Evolutionary conservation across 257 asterid species (phyloP).

Genomic region (Solanum bukasovii): DNA sequence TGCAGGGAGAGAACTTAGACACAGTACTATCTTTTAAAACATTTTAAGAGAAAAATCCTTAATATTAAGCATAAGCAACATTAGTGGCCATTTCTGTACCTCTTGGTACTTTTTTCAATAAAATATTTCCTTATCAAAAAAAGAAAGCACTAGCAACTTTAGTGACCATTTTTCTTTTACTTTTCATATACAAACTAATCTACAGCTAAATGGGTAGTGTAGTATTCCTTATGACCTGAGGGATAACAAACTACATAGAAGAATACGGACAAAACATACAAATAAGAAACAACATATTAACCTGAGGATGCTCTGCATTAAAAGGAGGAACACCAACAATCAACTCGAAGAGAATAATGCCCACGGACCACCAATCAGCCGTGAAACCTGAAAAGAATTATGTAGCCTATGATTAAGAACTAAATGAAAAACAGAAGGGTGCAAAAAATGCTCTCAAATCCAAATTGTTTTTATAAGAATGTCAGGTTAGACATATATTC

Average conservation of each 20-base stretch:
- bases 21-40: neutral
- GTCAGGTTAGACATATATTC: neutral
- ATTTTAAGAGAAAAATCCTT: neutral
- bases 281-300: constrained; percentile 15
- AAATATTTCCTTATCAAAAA: neutral
- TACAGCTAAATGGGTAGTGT: neutral
- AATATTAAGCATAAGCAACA: neutral
- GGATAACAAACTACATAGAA: neutral
- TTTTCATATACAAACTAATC: neutral
- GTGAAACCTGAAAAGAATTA: constrained; percentile 51
- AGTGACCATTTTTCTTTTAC: neutral
- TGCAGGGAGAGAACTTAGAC: neutral
- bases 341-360: constrained; percentile 90
- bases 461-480: neutral
- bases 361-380: constrained; percentile 99
- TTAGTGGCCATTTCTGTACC: neutral
- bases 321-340: constrained; percentile 98
- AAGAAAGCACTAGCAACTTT: neutral
- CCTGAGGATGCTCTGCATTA: constrained; percentile 99
- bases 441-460: neutral
- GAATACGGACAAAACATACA: neutral
- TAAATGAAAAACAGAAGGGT: neutral
- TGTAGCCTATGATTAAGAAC: neutral
- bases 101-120: neutral
- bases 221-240: neutral